These are phyloP conservation scores for Cardamine occulta DNA, from an alignment of 345 rosid species.

Conservation along the genomic window DNA sequence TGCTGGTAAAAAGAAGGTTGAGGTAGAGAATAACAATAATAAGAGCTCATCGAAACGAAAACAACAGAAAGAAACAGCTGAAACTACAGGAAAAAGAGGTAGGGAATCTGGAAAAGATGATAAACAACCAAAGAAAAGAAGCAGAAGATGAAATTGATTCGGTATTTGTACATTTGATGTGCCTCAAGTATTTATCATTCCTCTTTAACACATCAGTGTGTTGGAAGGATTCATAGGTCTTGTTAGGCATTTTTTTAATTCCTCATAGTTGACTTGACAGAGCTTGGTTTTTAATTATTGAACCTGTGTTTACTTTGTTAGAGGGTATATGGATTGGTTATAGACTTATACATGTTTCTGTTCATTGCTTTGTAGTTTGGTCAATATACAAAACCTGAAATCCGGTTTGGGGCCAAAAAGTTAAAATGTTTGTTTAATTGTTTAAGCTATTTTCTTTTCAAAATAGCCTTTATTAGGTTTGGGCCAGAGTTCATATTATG, in stretches of 20 bases:
- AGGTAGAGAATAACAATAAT: constrained; percentile 44
- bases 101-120: constrained; percentile 45
- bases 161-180: constrained; percentile 36
- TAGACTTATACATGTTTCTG: background rate
- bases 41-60: constrained; percentile 46
- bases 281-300: constrained; percentile 5
- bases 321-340: background rate
- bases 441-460: background rate
- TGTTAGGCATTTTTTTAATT: constrained; percentile 4
- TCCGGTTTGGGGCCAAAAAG: background rate
- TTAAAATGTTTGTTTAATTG: background rate
- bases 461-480: background rate
- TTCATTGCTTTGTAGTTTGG: constrained; percentile 10
- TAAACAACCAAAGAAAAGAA: constrained; percentile 53
- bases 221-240: constrained; percentile 25
- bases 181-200: constrained; percentile 18
- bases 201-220: constrained; percentile 19
- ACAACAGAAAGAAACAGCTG: constrained; percentile 50
- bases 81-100: constrained; percentile 54
- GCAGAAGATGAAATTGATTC: constrained; percentile 31
- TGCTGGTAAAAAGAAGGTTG: constrained; percentile 41
- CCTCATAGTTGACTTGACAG: constrained; percentile 19
- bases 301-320: constrained; percentile 1
- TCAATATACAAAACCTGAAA: background rate
- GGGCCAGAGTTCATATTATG: constrained; percentile 3